Conservation (phyloP, 495 filamentous ascomycete species). For the Neurospora sp. region DNA sequence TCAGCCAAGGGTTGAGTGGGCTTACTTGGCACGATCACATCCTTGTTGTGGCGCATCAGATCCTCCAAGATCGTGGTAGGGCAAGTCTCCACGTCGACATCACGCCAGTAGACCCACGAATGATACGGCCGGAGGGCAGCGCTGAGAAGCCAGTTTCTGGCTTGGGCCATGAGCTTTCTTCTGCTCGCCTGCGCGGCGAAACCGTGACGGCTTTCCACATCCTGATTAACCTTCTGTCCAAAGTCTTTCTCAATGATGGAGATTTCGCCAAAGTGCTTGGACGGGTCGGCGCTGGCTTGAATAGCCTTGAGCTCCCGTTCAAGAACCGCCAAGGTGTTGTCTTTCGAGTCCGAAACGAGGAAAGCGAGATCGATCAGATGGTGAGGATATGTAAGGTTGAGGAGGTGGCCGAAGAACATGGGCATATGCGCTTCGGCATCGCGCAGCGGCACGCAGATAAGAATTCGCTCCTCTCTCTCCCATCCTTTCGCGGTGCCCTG, state of each 20-base stretch:
- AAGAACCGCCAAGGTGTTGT: conserved; percentile 72
- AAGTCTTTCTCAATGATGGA: conserved; percentile 99
- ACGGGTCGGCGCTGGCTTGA: conserved; percentile 68
- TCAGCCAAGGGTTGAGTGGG: conserved; percentile 13
- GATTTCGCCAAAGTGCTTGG: conserved; percentile 86
- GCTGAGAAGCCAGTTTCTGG: conserved; percentile 92
- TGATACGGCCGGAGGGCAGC: conserved; percentile 90
- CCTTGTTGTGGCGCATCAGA: conserved; percentile 97
- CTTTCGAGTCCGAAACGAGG: conserved; percentile 94
- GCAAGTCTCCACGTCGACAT: conserved; percentile 96
- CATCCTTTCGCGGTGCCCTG: conserved; percentile 84
- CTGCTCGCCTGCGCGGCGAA: conserved; percentile 93
- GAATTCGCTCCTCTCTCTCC: conserved; percentile 89
- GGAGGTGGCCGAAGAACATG: conserved; percentile 97
- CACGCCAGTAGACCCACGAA: conserved; percentile 99
- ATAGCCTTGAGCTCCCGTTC: conserved; percentile 62
- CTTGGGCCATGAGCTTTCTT: conserved; percentile 96
- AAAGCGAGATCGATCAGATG: conserved; percentile 94
- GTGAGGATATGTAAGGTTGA: conserved; percentile 96
- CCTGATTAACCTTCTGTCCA: conserved; percentile 94
- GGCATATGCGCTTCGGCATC: conserved; percentile 88
- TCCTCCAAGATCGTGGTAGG: conserved; percentile 95
- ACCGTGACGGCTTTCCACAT: conserved; percentile 94
- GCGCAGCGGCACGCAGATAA: conserved; percentile 89
- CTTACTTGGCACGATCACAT: conserved; percentile 97